Evolutionary conservation across 108 stramenopile species (phyloP), one percentile per base, ranked within the genome.

Genomic region (Stephanodiscus triporus): DNA sequence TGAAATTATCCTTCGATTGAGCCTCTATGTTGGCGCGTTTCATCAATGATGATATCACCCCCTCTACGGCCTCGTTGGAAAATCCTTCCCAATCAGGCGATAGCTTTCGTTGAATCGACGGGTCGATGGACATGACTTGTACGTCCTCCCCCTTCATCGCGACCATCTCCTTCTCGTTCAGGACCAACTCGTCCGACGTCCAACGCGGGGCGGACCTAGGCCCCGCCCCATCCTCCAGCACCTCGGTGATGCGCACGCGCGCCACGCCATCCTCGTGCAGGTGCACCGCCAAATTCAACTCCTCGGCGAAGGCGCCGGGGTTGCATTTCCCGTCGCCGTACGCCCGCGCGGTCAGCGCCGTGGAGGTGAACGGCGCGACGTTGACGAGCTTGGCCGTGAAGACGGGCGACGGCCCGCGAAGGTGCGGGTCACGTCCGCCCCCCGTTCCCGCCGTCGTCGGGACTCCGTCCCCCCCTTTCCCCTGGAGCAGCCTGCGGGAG

Each of bases 181-280:
- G 78, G 1, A 97, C 91, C 70, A 95, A 76, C 26, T 92, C 94
- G 82, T 95, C 94, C 45, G 88, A 87, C 17, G 94, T 91, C 72
- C 91, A 88, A 17, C 94, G 73, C 17, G 91, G 85, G 50, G 61
- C 75, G 49, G 68, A 70, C 53, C 53, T 77, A 53, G 65, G 77
- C 69, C 60, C 63, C 27, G 0, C 76, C 5, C 58, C 64, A 40
- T 66, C 64, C 34, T 82, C 84, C 63, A 91, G 83, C 6, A 75
- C 38, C 83, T 97, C 96, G 8, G 83, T 91, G 50, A 97, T 68
- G 27, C 94, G 82, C 38, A 97, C 47, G 0, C 96, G 83, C 8
- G 88, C 86, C 43, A 93, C 68, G 20, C 96, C 96, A 84, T 93
- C 90, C 40, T 81, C 36, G 63, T 93, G 64, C 40, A 91, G 79